phyloP scores from a whole-genome alignment of 1,284 basidiomycete genomes.

The Heterobasidion occidentale region DNA sequence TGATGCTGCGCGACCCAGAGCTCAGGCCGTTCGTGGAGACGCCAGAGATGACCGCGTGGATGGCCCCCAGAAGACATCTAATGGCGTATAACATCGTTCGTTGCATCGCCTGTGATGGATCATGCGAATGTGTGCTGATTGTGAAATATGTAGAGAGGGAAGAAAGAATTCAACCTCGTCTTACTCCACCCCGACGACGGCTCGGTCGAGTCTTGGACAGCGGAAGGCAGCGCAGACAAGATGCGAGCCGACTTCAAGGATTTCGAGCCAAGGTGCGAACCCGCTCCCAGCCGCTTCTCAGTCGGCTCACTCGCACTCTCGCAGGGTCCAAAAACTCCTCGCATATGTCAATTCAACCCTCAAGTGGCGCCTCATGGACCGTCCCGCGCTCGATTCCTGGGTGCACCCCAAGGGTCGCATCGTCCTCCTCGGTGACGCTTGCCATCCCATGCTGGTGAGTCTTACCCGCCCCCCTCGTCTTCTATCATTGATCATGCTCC shows the following conservation, averaged over 20 bases:
- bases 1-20: slow-evolving; percentile 42
- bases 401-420: slow-evolving; percentile 29
- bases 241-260: slow-evolving; percentile 36
- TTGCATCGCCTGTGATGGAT: neutral
- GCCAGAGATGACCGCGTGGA: slow-evolving; percentile 36
- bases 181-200: slow-evolving; percentile 35
- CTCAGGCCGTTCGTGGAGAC: slow-evolving; percentile 30
- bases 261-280: slow-evolving; percentile 33
- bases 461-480: neutral
- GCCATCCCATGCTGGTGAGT: slow-evolving; percentile 59
- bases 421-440: slow-evolving; percentile 34
- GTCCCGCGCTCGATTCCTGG: slow-evolving; percentile 32
- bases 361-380: slow-evolving; percentile 38
- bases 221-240: slow-evolving; percentile 34
- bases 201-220: slow-evolving; percentile 37
- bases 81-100: slow-evolving; percentile 36
- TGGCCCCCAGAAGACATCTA: slow-evolving; percentile 32
- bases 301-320: neutral
- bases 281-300: neutral
- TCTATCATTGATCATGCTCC: too few relatives aligned
- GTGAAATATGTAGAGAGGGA: slow-evolving; percentile 22
- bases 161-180: slow-evolving; percentile 35
- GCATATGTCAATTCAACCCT: slow-evolving; percentile 30
- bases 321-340: slow-evolving; percentile 30
- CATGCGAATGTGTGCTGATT: neutral